These are phyloP conservation scores for Epichloe glyceriae DNA, from an alignment of 2,329 filamentous ascomycete genomes.

Conservation along the genomic window DNA sequence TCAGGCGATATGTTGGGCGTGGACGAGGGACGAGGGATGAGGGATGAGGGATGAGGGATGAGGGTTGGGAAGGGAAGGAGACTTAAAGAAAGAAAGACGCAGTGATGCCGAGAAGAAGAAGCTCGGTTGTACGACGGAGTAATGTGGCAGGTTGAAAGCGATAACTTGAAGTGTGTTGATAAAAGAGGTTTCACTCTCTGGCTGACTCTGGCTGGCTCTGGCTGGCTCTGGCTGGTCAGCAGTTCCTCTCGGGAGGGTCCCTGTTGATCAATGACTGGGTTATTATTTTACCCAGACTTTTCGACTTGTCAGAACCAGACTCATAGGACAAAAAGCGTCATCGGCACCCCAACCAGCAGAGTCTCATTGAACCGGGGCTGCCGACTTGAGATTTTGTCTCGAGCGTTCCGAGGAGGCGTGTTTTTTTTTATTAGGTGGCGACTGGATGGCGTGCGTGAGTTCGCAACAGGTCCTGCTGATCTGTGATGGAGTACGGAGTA, in stretches of 20 bases:
- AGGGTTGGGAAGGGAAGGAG: neutral
- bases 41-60: neutral
- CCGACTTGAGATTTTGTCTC: too few relatives aligned
- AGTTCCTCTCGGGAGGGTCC: neutral
- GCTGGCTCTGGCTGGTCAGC: neutral
- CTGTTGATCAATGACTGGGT: too few relatives aligned
- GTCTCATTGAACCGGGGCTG: neutral
- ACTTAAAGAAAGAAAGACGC: neutral
- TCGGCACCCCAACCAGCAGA: neutral
- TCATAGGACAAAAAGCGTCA: neutral
- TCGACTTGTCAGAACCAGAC: too few relatives aligned
- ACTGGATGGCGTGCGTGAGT: too few relatives aligned
- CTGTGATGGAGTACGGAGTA: too few relatives aligned
- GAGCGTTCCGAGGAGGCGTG: too few relatives aligned
- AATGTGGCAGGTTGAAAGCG: neutral
- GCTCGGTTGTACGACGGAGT: neutral
- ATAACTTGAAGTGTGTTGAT: neutral
- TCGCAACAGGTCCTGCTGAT: too few relatives aligned
- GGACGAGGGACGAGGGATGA: neutral
- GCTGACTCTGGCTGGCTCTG: neutral
- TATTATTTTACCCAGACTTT: too few relatives aligned
- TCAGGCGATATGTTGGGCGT: neutral
- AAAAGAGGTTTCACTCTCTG: neutral
- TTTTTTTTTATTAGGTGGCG: too few relatives aligned
- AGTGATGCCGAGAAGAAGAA: neutral